These are phyloP conservation scores for Verticillium longisporum DNA, from an alignment of 2,329 filamentous ascomycete species.

Conservation along the genomic window DNA sequence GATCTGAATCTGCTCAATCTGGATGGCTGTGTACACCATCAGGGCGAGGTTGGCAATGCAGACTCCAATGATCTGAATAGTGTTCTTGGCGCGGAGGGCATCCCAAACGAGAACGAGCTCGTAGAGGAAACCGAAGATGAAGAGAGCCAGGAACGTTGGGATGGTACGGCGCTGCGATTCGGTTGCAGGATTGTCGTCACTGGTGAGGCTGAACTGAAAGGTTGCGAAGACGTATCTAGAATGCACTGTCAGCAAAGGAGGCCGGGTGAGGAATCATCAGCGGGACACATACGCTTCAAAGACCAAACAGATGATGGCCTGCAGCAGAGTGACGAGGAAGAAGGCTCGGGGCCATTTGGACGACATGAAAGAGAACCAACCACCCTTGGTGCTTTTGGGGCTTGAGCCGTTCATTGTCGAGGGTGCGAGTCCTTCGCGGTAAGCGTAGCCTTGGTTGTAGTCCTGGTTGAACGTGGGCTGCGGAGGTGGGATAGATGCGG, in stretches of 20 bases:
- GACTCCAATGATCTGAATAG: constrained; percentile 94
- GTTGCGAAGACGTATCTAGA: constrained; percentile 79
- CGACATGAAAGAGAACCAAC: constrained; percentile 64
- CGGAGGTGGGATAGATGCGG: constrained; percentile 17
- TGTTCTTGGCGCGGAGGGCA: constrained; percentile 90
- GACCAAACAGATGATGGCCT: constrained; percentile 72
- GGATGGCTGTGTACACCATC: constrained; percentile 86
- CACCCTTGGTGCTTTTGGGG: constrained; percentile 13
- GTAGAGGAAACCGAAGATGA: constrained; percentile 96
- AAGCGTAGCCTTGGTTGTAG: constrained; percentile 17
- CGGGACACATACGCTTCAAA: constrained; percentile 70
- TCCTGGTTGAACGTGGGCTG: constrained; percentile 15
- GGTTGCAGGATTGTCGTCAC: constrained; percentile 31
- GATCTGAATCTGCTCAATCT: constrained; percentile 81
- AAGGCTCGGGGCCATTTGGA: constrained; percentile 87
- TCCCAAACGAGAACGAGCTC: constrained; percentile 87
- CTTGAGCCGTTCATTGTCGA: constrained; percentile 18
- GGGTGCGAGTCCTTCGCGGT: constrained; percentile 27
- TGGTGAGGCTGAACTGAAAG: constrained; percentile 61
- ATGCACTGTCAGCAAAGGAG: constrained; percentile 6
- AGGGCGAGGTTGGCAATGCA: constrained; percentile 89
- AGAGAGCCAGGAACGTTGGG: constrained; percentile 89
- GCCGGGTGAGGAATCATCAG: not conserved
- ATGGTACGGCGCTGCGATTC: constrained; percentile 63
- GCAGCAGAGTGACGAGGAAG: constrained; percentile 63